Evolutionary conservation across 441 rosid species (phyloP).

Genomic region (Pelargonium fulgidum): DNA sequence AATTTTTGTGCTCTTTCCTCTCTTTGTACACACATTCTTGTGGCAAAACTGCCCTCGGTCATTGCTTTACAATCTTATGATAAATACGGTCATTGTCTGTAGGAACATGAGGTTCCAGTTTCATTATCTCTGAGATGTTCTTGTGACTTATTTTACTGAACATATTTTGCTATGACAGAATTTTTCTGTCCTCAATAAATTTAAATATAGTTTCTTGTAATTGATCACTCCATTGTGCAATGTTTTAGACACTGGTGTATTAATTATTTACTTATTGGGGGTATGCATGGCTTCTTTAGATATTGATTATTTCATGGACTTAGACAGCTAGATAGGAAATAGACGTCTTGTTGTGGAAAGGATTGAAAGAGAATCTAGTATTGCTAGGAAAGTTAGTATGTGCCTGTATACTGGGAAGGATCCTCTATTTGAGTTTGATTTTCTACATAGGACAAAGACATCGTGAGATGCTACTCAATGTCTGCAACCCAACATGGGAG

Average conservation of each 20-base stretch:
- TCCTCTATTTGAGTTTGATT: not conserved
- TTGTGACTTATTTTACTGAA: not conserved
- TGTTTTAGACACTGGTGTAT: not conserved
- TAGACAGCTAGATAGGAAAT: not conserved
- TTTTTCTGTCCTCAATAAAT: too few relatives aligned
- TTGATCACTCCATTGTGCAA: not conserved
- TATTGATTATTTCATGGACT: not conserved
- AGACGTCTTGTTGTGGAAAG: not conserved
- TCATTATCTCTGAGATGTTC: not conserved
- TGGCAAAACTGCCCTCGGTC: not conserved
- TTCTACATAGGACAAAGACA: not conserved
- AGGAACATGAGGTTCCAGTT: not conserved
- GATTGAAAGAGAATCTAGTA: not conserved
- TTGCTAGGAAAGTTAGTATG: not conserved
- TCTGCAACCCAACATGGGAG: not conserved
- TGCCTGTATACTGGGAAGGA: not conserved
- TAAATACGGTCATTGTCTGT: not conserved
- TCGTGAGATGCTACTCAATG: not conserved
- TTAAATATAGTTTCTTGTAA: not conserved
- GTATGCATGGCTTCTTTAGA: not conserved
- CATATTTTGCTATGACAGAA: not conserved
- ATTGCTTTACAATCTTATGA: not conserved
- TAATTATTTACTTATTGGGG: not conserved
- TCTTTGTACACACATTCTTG: not conserved
- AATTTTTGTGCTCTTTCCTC: not conserved